phyloP scores from a whole-genome alignment of 177 flowering plant genomes.

The Vitis hybrid region DNA sequence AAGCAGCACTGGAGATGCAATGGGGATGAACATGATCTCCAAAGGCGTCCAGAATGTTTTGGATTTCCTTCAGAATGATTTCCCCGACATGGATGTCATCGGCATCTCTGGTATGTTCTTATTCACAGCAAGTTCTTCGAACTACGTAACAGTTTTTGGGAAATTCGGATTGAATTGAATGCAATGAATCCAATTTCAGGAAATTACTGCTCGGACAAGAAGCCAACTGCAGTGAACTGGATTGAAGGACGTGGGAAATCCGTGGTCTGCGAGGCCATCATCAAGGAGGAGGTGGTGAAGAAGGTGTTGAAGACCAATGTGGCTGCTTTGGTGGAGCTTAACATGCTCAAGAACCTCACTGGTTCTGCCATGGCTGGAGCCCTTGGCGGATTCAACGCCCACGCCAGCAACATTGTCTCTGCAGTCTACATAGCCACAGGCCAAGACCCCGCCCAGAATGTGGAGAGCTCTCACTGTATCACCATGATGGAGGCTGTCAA shows the following conservation, averaged over 20 bases:
- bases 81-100: slow-evolving; percentile 70
- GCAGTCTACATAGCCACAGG: slow-evolving; percentile 65
- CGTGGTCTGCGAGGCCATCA: slow-evolving; percentile 60
- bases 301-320: slow-evolving; percentile 59
- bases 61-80: slow-evolving; percentile 53
- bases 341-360: slow-evolving; percentile 66
- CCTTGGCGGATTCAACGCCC: slow-evolving; percentile 68
- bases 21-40: slow-evolving; percentile 74
- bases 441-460: slow-evolving; percentile 65
- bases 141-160: too few species aligned
- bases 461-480: slow-evolving; percentile 64
- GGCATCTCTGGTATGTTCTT: slow-evolving; percentile 49
- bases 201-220: slow-evolving; percentile 56
- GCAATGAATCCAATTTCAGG: slow-evolving; percentile 20
- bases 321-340: slow-evolving; percentile 55
- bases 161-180: too few species aligned
- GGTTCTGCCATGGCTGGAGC: slow-evolving; percentile 73
- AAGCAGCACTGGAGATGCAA: slow-evolving; percentile 72
- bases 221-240: slow-evolving; percentile 70
- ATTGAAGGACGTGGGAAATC: slow-evolving; percentile 69
- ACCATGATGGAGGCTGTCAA: slow-evolving; percentile 67
- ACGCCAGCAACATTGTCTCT: slow-evolving; percentile 58
- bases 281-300: slow-evolving; percentile 53
- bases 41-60: slow-evolving; percentile 65
- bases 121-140: too few species aligned